A percentile compares a stretch with the other conserved stretches of the same genome.
phyloP scores from a whole-genome alignment of 2,329 filamentous ascomycete genomes.

The Coleophoma crateriformis region DNA sequence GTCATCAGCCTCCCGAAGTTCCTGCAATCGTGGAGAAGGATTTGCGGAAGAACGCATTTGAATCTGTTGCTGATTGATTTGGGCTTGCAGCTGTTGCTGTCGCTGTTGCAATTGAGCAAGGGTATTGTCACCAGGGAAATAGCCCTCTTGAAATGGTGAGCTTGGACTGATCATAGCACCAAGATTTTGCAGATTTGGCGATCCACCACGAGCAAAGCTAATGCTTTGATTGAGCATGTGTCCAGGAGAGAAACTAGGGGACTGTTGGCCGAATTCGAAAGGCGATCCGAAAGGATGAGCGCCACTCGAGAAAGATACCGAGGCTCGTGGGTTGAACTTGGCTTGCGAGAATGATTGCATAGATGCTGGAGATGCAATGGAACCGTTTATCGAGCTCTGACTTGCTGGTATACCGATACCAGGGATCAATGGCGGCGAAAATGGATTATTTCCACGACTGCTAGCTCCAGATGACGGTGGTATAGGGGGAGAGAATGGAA shows the following conservation, averaged over 20 bases:
- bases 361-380: constrained; percentile 67
- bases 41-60: constrained; percentile 33
- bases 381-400: constrained; percentile 57
- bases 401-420: constrained; percentile 53
- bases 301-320: constrained; percentile 59
- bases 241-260: constrained; percentile 46
- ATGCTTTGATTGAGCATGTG: constrained; percentile 46
- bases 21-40: constrained; percentile 59
- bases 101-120: constrained; percentile 42
- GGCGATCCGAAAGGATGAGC: constrained; percentile 56
- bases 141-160: constrained; percentile 48
- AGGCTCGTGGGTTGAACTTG: constrained; percentile 66
- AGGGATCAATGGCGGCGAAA: constrained; percentile 47
- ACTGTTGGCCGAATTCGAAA: constrained; percentile 60
- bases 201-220: constrained; percentile 49
- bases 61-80: constrained; percentile 40
- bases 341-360: constrained; percentile 51
- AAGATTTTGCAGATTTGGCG: constrained; percentile 55
- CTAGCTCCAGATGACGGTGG: constrained; percentile 74
- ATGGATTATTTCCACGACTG: constrained; percentile 55
- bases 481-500: constrained; percentile 79
- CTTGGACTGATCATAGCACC: constrained; percentile 56
- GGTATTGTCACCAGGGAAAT: constrained; percentile 31
- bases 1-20: constrained; percentile 70
- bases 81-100: constrained; percentile 42